Conservation (phyloP, 768 basidiomycete genomes). For the Kwoniella mangroviensis region DNA sequence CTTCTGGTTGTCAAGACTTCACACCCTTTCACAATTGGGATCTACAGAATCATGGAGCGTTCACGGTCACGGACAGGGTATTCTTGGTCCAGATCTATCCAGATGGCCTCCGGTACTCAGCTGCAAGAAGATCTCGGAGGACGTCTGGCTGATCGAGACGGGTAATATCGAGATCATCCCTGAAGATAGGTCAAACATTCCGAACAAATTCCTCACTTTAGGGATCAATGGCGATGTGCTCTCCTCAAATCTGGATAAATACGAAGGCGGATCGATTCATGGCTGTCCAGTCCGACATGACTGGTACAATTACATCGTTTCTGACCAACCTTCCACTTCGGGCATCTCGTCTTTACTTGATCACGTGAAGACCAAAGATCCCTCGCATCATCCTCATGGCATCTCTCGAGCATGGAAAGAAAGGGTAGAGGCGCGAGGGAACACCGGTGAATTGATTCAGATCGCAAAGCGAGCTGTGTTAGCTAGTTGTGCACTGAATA, state of each 20-base stretch:
- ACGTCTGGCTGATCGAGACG: slow-evolving; percentile 35
- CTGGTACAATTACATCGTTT: slow-evolving; percentile 14
- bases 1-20: slow-evolving; percentile 38
- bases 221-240: slow-evolving; percentile 39
- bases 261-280: not conserved
- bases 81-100: slow-evolving; percentile 31
- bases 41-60: slow-evolving; percentile 34
- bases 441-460: slow-evolving; percentile 1
- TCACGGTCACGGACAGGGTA: slow-evolving; percentile 13
- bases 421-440: not conserved
- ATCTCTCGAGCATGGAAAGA: slow-evolving; percentile 27
- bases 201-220: slow-evolving; percentile 13
- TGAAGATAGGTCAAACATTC: not conserved
- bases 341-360: slow-evolving; percentile 1
- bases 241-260: slow-evolving; percentile 2
- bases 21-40: slow-evolving; percentile 31
- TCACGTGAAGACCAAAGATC: slow-evolving; percentile 37
- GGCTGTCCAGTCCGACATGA: slow-evolving; percentile 17
- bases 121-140: slow-evolving; percentile 15
- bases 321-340: too few relatives aligned
- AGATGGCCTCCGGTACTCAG: slow-evolving; percentile 32
- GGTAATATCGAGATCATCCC: not conserved
- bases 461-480: slow-evolving; percentile 36
- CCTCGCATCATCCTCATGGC: slow-evolving; percentile 28
- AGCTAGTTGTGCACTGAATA: slow-evolving; percentile 37